Percentiles rank a stretch among this genome's conserved stretches.
Evolutionary conservation across 352 stramenopile genomes (phyloP).

Genomic region (Phytopythium boreale): DNA sequence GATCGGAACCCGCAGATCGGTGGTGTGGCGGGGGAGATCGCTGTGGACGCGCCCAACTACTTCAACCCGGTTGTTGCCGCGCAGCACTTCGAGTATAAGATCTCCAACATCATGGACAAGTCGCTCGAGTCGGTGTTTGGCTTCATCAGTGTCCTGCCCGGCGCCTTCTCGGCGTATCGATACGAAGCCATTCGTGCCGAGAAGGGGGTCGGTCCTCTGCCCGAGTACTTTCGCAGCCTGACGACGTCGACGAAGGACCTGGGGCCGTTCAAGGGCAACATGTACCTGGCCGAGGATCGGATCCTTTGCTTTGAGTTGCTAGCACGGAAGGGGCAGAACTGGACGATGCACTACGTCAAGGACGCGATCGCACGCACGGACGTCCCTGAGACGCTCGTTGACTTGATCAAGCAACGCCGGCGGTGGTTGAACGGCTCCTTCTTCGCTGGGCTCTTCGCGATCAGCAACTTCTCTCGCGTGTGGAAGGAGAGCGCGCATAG

Average conservation of each 20-base stretch:
- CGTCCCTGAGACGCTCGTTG: constrained; percentile 44
- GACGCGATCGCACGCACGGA: constrained; percentile 48
- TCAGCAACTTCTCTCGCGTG: constrained; percentile 51
- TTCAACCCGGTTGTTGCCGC: constrained; percentile 43
- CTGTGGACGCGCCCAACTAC: constrained; percentile 37
- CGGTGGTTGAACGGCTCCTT: constrained; percentile 66
- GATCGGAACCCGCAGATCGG: constrained; percentile 50
- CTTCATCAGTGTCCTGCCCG: constrained; percentile 44
- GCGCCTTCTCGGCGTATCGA: constrained; percentile 47
- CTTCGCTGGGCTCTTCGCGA: constrained; percentile 54
- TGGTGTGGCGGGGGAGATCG: constrained; percentile 44
- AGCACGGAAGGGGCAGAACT: constrained; percentile 29
- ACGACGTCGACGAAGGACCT: constrained; percentile 41
- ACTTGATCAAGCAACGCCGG: constrained; percentile 59
- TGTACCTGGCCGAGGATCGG: constrained; percentile 66
- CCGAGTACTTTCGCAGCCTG: constrained; percentile 47
- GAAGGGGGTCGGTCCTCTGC: constrained; percentile 37
- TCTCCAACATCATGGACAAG: constrained; percentile 56
- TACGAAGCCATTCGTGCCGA: constrained; percentile 52
- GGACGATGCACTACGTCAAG: constrained; percentile 55
- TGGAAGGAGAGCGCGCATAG: constrained; percentile 42
- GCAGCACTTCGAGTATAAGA: constrained; percentile 59
- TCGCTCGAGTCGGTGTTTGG: constrained; percentile 48
- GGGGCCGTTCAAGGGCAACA: constrained; percentile 62
- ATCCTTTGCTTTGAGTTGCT: constrained; percentile 68